Evolutionary conservation across 2,329 filamentous ascomycete genomes (phyloP), one percentile per base, ranked within the genome.

Genomic region (Catunica adiposa): DNA sequence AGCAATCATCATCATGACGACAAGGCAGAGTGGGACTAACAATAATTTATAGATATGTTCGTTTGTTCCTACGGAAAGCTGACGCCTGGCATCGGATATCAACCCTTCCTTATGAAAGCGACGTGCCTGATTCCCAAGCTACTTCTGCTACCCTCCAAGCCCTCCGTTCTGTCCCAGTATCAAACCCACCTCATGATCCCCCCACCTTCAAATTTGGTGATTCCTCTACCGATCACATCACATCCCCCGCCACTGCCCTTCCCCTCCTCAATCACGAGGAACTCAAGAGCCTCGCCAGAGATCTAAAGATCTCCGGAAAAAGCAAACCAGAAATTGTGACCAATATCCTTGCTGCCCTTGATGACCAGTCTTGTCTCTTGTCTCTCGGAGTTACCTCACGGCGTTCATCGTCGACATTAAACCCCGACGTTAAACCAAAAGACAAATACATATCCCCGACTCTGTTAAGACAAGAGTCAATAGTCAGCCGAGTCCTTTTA

Each of bases 1-100:
- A 64, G 83, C 66, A 14, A 53, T 1, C 6, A 48, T 22, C 4
- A 17, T 26, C 15, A 25, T 29, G 5, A 9, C 11, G 7, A 25
- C 17, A 8, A 11, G 5, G 5, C n/a, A 11, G 42, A 26, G 53
- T 8, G 22, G 23, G 15, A 22, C 42, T 58, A 44, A 54, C 37
- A n/a, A 29, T 15, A 17, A 29, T 44, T 17, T 15, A 50, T 59
- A 90, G 86, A 65, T 94, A 96, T 68, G 89, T 97, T 14, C 82
- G 92, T 22, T 71, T 98, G 1, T 98, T 98, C 64, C 73, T 98
- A 2, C 82, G 92, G 50, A 98, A 98, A 67, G 88, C 87, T 1
- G 85, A 86, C 22, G 82, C 82, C 1, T 98, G 92, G 92, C 89
- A 96, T 71, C 82, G 92, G 8, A 77, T 88, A 60, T 80, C 77